Evolutionary conservation across 306 rosid species (phyloP).

Genomic region (Malus fusca): DNA sequence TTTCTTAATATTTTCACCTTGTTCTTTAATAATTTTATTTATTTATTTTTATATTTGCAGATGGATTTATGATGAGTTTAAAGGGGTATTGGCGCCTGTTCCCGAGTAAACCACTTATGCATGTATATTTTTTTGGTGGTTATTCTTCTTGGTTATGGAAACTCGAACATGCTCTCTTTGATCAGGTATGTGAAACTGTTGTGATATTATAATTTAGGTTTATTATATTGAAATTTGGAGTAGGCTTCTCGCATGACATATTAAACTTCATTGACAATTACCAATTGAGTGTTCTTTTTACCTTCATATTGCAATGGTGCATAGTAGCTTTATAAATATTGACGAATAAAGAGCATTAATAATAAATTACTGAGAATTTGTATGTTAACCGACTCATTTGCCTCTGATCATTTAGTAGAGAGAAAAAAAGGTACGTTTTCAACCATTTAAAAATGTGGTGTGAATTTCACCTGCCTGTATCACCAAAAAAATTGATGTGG

Average conservation of each 20-base stretch:
- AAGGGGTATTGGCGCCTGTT: constrained; percentile 60
- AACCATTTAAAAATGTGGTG: not conserved
- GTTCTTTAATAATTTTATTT: not conserved
- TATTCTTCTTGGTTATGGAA: constrained; percentile 13
- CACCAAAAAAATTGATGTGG: not conserved
- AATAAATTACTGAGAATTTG: not conserved
- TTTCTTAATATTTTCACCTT: not conserved
- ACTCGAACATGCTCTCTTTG: constrained; percentile 26
- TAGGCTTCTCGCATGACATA: not conserved
- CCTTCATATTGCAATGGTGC: not conserved
- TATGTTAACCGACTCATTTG: too few species aligned
- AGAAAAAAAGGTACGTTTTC: too few species aligned
- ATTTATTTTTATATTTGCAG: constrained; percentile 28
- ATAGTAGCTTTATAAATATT: not conserved
- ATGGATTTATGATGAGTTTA: constrained; percentile 68
- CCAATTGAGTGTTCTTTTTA: not conserved
- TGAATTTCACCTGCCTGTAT: not conserved
- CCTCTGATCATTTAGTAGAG: too few species aligned
- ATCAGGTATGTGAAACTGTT: constrained; percentile 1
- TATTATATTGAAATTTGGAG: not conserved
- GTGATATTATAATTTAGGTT: not conserved
- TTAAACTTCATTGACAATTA: not conserved
- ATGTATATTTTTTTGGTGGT: constrained; percentile 1
- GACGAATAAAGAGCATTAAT: not conserved
- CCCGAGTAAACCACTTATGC: constrained; percentile 32